These are phyloP conservation scores for Boletus sp. DNA, from an alignment of 768 basidiomycete species.

Conservation along the genomic window DNA sequence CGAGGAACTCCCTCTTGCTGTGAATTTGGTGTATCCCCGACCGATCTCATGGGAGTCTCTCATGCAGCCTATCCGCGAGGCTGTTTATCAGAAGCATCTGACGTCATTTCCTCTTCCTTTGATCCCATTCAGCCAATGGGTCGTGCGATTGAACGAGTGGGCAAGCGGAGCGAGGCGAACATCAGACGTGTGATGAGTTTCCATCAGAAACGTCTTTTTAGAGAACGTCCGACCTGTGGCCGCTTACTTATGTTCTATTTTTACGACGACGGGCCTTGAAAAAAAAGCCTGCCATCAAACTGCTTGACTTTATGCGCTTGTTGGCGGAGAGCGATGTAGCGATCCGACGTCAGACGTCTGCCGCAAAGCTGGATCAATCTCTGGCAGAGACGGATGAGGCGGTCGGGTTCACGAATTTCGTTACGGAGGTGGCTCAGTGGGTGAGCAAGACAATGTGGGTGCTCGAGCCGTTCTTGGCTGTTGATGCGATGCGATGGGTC, in stretches of 20 bases:
- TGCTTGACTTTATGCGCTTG: slow-evolving; percentile 28
- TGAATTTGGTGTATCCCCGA: slow-evolving; percentile 36
- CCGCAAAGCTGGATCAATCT: neutral
- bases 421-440: slow-evolving; percentile 27
- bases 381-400: neutral
- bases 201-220: slow-evolving; percentile 24
- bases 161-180: slow-evolving; percentile 23
- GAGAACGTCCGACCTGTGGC: slow-evolving; percentile 33
- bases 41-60: slow-evolving; percentile 25
- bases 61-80: slow-evolving; percentile 26
- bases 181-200: slow-evolving; percentile 31
- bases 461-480: slow-evolving; percentile 24
- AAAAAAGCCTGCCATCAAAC: slow-evolving; percentile 35
- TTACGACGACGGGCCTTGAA: too few relatives aligned
- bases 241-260: neutral
- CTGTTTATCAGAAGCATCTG: slow-evolving; percentile 9
- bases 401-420: slow-evolving; percentile 14
- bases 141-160: slow-evolving; percentile 22
- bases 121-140: slow-evolving; percentile 34
- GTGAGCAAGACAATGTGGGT: slow-evolving; percentile 36
- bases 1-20: slow-evolving; percentile 13
- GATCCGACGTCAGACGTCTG: neutral
- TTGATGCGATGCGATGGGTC: slow-evolving; percentile 35
- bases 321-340: slow-evolving; percentile 19
- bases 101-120: slow-evolving; percentile 23